Conservation (phyloP, 192 early-diverging fungal genomes). For the Mortierella alpina region DNA sequence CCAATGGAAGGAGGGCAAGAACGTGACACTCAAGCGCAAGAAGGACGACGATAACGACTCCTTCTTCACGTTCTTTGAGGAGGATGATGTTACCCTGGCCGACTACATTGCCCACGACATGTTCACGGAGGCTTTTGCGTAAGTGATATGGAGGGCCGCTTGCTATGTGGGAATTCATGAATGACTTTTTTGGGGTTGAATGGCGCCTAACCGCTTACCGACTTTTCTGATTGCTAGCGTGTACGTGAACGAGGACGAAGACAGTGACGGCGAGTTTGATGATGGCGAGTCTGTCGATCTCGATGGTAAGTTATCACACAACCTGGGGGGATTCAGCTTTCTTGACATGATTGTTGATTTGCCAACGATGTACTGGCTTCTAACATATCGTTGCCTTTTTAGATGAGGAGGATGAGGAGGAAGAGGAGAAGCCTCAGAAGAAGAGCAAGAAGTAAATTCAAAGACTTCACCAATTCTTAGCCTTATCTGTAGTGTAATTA, state of each 20-base stretch:
- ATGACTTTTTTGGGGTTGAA: too few relatives aligned
- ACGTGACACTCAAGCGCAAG: constrained; percentile 58
- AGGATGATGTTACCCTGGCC: constrained; percentile 26
- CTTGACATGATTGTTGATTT: not conserved
- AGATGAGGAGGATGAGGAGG: constrained; percentile 44
- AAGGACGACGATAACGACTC: constrained; percentile 55
- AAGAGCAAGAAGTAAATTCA: constrained; percentile 48
- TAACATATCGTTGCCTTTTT: not conserved
- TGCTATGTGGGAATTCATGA: too few relatives aligned
- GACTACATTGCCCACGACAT: constrained; percentile 34
- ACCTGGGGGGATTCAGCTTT: not conserved
- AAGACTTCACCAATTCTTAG: too few relatives aligned
- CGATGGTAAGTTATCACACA: constrained; percentile 23
- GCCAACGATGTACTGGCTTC: not conserved
- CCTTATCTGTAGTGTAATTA: too few relatives aligned
- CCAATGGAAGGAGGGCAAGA: constrained; percentile 71
- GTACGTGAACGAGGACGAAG: constrained; percentile 18
- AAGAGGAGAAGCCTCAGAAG: constrained; percentile 45
- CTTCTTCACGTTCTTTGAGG: constrained; percentile 43
- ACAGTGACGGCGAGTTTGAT: constrained; percentile 30
- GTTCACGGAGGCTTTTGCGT: constrained; percentile 39
- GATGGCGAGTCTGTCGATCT: constrained; percentile 34
- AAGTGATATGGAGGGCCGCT: not conserved
- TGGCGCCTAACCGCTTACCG: not conserved
- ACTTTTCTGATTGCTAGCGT: not conserved